A percentile compares a stretch with the other conserved stretches of the same genome.
Conservation (phyloP, 345 rosid species). For the Brassica cretica region DNA sequence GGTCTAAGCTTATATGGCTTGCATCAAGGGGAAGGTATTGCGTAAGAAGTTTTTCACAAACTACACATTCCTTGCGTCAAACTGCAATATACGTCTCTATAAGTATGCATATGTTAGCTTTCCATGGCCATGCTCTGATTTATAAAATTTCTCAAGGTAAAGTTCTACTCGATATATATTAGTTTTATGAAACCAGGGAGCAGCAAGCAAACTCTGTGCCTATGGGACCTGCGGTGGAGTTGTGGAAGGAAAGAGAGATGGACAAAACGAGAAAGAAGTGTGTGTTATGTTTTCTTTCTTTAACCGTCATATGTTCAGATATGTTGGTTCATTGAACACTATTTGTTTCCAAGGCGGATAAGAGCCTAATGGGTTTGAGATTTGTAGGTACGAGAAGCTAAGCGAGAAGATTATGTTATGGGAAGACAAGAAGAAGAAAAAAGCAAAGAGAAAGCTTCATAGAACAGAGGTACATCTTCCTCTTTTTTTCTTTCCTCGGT, state of each 20-base stretch:
- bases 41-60: conserved; percentile 29
- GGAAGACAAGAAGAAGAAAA: conserved; percentile 61
- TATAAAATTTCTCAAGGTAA: conserved; percentile 10
- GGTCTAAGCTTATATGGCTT: conserved; percentile 16
- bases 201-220: neutral
- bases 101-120: neutral
- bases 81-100: neutral
- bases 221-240: conserved; percentile 43
- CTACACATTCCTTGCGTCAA: conserved; percentile 27
- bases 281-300: conserved; percentile 13
- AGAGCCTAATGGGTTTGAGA: conserved; percentile 20
- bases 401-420: conserved; percentile 50
- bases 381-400: conserved; percentile 56
- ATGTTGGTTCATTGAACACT: neutral
- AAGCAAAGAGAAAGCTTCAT: conserved; percentile 52
- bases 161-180: neutral
- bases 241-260: conserved; percentile 62
- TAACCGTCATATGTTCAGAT: neutral
- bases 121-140: neutral
- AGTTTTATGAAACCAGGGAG: conserved; percentile 14
- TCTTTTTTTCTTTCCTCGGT: neutral
- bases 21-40: conserved; percentile 33
- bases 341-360: neutral
- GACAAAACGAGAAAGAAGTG: conserved; percentile 56
- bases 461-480: conserved; percentile 56